Percentiles rank a stretch among this genome's conserved stretches.
Evolutionary conservation across 2,329 filamentous ascomycete genomes (phyloP).

Genomic region (Cytospora piceae): DNA sequence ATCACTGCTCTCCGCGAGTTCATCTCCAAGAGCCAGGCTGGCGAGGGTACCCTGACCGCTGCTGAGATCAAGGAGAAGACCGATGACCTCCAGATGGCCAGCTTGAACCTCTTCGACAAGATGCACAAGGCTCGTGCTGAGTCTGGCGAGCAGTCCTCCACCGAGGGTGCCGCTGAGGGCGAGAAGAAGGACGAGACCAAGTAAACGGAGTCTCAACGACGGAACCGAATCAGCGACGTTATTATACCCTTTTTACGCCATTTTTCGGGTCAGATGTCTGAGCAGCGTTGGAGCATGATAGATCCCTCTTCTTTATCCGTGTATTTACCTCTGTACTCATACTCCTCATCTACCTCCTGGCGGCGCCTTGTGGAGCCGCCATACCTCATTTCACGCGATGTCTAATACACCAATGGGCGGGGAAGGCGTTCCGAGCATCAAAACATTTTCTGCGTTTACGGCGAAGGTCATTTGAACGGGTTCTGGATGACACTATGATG

Average conservation of each 20-base stretch:
- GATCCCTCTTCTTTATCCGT: slow-evolving; percentile 40
- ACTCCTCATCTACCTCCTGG: slow-evolving; percentile 41
- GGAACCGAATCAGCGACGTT: slow-evolving; percentile 19
- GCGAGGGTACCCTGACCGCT: slow-evolving; percentile 82
- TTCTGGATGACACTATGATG: slow-evolving; percentile 52
- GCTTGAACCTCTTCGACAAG: slow-evolving; percentile 98
- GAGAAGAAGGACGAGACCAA: slow-evolving; percentile 80
- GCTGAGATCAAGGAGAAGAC: slow-evolving; percentile 98
- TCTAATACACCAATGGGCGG: slow-evolving; percentile 51
- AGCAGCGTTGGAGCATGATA: slow-evolving; percentile 40
- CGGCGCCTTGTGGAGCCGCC: slow-evolving; percentile 42
- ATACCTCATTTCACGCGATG: slow-evolving; percentile 39
- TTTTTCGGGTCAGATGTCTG: slow-evolving; percentile 37
- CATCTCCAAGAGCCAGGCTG: slow-evolving; percentile 91
- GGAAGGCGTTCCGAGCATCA: slow-evolving; percentile 57
- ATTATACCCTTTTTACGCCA: slow-evolving; percentile 35
- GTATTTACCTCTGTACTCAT: slow-evolving; percentile 56
- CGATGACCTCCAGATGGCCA: slow-evolving; percentile 94
- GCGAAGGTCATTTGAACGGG: slow-evolving; percentile 44
- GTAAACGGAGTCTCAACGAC: slow-evolving; percentile 47
- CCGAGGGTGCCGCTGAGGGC: slow-evolving; percentile 61
- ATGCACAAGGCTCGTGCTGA: slow-evolving; percentile 95
- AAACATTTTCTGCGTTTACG: slow-evolving; percentile 42
- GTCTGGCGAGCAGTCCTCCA: slow-evolving; percentile 56
- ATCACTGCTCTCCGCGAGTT: slow-evolving; percentile 83